A percentile compares a stretch with the other conserved stretches of the same genome.
Evolutionary conservation across 129 eudicot genomes (phyloP).

Genomic region (Chrysanthemum lavandulifolium): DNA sequence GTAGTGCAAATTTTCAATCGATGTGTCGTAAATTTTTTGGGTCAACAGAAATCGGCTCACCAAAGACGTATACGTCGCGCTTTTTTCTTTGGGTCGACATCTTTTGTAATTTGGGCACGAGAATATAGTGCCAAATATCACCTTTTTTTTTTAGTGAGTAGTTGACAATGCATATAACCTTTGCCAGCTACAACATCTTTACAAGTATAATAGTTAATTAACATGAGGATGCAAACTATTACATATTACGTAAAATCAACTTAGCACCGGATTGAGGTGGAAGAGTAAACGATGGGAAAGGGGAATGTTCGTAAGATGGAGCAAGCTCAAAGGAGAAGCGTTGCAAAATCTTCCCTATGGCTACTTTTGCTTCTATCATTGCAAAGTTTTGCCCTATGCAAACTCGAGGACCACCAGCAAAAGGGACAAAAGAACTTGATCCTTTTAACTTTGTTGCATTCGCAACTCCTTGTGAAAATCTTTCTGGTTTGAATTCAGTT

Average conservation of each 20-base stretch:
- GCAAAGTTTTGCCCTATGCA: slow-evolving; percentile 52
- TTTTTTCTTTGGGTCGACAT: too few species aligned
- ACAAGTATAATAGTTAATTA: too few species aligned
- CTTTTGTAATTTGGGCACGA: too few species aligned
- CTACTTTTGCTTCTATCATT: slow-evolving; percentile 38
- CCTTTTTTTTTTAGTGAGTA: too few species aligned
- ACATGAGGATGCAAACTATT: background rate
- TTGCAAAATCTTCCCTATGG: slow-evolving; percentile 39
- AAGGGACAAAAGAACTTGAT: slow-evolving; percentile 35
- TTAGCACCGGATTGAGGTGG: slow-evolving; percentile 44
- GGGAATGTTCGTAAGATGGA: slow-evolving; percentile 47
- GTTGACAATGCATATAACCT: too few species aligned
- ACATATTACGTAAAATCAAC: slow-evolving; percentile 12
- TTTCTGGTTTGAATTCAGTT: slow-evolving; percentile 37
- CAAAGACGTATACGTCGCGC: too few species aligned
- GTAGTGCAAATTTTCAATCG: too few species aligned
- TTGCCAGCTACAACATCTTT: too few species aligned
- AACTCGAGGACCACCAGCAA: slow-evolving; percentile 46
- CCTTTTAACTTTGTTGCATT: slow-evolving; percentile 33
- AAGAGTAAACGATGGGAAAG: slow-evolving; percentile 23
- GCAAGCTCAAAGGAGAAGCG: slow-evolving; percentile 36
- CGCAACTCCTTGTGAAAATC: slow-evolving; percentile 34
- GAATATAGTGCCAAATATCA: too few species aligned
- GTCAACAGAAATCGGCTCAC: too few species aligned
- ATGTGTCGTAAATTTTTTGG: too few species aligned